Percentiles rank a stretch among this genome's conserved stretches.
Evolutionary conservation across 2,329 filamentous ascomycete genomes (phyloP).

Genomic region (Rhexocercosporidium sp.): DNA sequence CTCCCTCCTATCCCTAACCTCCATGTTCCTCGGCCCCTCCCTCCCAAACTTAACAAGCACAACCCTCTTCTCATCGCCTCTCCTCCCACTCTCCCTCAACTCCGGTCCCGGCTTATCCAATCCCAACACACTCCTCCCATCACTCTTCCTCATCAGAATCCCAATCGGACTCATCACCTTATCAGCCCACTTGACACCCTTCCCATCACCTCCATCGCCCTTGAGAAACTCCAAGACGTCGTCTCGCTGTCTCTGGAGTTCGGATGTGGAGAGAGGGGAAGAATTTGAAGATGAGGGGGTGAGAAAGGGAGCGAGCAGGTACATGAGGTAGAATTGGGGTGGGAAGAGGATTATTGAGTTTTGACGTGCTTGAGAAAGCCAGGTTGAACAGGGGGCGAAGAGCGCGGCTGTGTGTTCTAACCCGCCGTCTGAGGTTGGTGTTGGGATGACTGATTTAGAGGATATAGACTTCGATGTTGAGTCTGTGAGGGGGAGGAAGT

Average conservation of each 20-base stretch:
- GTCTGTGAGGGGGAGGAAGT: conserved; percentile 71
- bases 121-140: conserved; percentile 57
- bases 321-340: conserved; percentile 80
- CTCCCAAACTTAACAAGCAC: conserved; percentile 60
- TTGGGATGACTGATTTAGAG: conserved; percentile 44
- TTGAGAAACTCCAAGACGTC: conserved; percentile 59
- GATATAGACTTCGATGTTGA: conserved; percentile 19
- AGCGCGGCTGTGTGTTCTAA: conserved; percentile 72
- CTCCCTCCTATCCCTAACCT: conserved; percentile 57
- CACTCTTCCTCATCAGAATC: conserved; percentile 54
- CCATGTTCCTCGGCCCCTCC: conserved; percentile 57
- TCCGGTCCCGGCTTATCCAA: conserved; percentile 65
- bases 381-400: conserved; percentile 73
- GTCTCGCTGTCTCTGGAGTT: conserved; percentile 55
- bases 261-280: conserved; percentile 32
- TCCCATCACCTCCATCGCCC: conserved; percentile 48
- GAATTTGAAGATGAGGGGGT: conserved; percentile 36
- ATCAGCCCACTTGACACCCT: conserved; percentile 55
- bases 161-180: conserved; percentile 64
- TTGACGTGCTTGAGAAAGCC: conserved; percentile 67
- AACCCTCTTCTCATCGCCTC: conserved; percentile 64
- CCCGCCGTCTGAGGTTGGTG: conserved; percentile 73
- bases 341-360: conserved; percentile 86
- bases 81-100: conserved; percentile 52
- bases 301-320: conserved; percentile 61